phyloP scores from a whole-genome alignment of 2,329 filamentous ascomycete species.

The Apiospora sp. region DNA sequence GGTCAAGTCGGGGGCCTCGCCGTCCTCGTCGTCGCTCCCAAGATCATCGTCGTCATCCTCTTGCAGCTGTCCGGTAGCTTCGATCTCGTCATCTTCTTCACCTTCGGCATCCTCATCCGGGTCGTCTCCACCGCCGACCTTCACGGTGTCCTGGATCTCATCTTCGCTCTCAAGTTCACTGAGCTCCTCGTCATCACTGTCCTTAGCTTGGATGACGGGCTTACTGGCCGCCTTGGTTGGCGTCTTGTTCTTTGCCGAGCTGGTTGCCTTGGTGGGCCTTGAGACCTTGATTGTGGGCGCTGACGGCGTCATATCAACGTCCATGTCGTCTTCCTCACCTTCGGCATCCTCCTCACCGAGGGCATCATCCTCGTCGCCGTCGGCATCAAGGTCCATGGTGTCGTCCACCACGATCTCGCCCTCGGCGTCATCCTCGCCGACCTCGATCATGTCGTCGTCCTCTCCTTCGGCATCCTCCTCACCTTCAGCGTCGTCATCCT shows the following conservation, averaged over 20 bases:
- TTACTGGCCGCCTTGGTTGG: constrained; percentile 41
- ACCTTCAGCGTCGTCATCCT: constrained; percentile 50
- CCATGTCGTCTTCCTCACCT: constrained; percentile 61
- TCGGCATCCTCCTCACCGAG: constrained; percentile 52
- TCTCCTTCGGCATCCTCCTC: constrained; percentile 49
- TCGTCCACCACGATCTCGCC: constrained; percentile 45
- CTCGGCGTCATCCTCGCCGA: constrained; percentile 42
- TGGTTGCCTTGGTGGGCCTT: constrained; percentile 46
- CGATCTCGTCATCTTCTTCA: constrained; percentile 55
- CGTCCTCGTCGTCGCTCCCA: constrained; percentile 55
- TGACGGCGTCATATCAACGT: constrained; percentile 45
- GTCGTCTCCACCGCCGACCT: constrained; percentile 48
- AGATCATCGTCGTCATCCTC: constrained; percentile 39
- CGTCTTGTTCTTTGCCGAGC: constrained; percentile 38
- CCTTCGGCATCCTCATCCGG: constrained; percentile 51
- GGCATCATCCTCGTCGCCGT: constrained; percentile 48
- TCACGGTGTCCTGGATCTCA: constrained; percentile 55
- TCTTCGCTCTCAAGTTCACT: constrained; percentile 63
- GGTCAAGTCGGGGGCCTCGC: constrained; percentile 60
- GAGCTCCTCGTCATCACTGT: constrained; percentile 63
- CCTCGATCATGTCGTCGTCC: constrained; percentile 44
- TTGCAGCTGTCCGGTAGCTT: constrained; percentile 43
- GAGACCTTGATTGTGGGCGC: constrained; percentile 58
- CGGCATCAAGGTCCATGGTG: constrained; percentile 53
- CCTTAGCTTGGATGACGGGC: constrained; percentile 42